Evolutionary conservation across 805 yeast species (phyloP).

Genomic region (Wickerhamiella galacta): DNA sequence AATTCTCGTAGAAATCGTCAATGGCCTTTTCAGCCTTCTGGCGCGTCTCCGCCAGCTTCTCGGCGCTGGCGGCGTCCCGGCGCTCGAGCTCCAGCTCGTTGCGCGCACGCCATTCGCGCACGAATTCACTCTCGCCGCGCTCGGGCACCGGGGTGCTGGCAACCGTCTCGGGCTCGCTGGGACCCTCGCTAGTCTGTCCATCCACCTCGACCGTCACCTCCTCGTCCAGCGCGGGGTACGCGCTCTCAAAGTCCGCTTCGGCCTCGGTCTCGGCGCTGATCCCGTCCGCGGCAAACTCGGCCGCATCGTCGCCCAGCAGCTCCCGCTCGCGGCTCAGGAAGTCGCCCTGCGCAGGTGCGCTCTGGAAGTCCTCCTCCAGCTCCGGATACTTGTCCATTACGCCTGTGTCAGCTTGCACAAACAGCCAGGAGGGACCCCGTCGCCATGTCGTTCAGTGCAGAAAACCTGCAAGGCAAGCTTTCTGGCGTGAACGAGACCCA

Average conservation of each 20-base stretch:
- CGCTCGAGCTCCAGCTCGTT: constrained; percentile 62
- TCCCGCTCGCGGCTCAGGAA: constrained; percentile 27
- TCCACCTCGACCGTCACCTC: constrained; percentile 4
- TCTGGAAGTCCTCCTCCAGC: constrained; percentile 24
- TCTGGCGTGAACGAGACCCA: constrained; percentile 38
- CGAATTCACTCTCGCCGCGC: constrained; percentile 37
- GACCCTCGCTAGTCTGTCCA: neutral
- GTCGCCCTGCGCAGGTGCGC: constrained; percentile 21
- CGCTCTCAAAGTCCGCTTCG: constrained; percentile 11
- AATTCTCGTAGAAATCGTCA: constrained; percentile 84
- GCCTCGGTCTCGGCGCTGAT: constrained; percentile 7
- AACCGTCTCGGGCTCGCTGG: neutral
- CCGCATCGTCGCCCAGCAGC: constrained; percentile 25
- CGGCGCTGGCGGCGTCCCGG: constrained; percentile 54
- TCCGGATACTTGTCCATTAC: constrained; percentile 51
- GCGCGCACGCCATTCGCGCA: constrained; percentile 67
- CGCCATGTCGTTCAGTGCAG: constrained; percentile 15
- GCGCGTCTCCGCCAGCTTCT: constrained; percentile 48
- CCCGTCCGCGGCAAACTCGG: constrained; percentile 3
- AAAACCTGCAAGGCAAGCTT: constrained; percentile 15
- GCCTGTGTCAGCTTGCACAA: neutral
- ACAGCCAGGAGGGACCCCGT: neutral
- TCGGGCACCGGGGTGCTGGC: constrained; percentile 12
- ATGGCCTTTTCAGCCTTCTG: constrained; percentile 65
- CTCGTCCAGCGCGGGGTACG: constrained; percentile 17